These are phyloP conservation scores for Debaryomyces sp. DNA, from an alignment of 1,139 yeast genomes.

Conservation along the genomic window DNA sequence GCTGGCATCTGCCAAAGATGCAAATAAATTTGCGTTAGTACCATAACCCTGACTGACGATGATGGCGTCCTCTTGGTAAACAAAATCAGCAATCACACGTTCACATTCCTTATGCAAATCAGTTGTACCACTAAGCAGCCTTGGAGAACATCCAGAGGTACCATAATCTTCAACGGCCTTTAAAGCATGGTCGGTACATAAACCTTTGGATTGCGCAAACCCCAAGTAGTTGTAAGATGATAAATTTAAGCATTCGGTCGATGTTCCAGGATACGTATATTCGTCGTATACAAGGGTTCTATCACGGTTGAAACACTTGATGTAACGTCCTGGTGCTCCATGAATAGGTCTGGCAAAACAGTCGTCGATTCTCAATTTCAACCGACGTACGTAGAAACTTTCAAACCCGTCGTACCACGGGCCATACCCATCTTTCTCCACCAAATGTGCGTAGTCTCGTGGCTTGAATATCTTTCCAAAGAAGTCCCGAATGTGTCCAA, in stretches of 20 bases:
- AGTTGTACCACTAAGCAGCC: conserved; percentile 73
- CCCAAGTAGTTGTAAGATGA: conserved; percentile 94
- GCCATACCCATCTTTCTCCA: conserved; percentile 88
- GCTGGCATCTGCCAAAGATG: conserved; percentile 80
- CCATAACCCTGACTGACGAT: conserved; percentile 95
- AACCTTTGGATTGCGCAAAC: conserved; percentile 93
- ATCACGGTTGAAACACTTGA: conserved; percentile 76
- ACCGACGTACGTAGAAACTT: conserved; percentile 87
- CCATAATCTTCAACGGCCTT: conserved; percentile 68
- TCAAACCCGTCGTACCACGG: conserved; percentile 96
- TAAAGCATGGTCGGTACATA: conserved; percentile 82
- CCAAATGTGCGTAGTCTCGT: conserved; percentile 62
- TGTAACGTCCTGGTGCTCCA: conserved; percentile 95
- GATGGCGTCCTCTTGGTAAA: conserved; percentile 89
- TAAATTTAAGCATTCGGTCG: conserved; percentile 78
- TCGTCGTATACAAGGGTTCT: conserved; percentile 59
- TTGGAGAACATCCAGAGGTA: conserved; percentile 76
- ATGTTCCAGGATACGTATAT: conserved; percentile 73
- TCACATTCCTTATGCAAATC: conserved; percentile 80
- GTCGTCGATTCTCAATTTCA: conserved; percentile 88
- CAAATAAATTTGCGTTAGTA: conserved; percentile 89
- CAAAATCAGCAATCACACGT: conserved; percentile 74
- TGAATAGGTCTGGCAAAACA: conserved; percentile 94
- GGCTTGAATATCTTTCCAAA: conserved; percentile 77
- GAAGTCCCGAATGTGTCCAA: conserved; percentile 91